Percentiles rank a stretch among this genome's conserved stretches.
phyloP scores from a whole-genome alignment of 768 basidiomycete genomes.

The Stropharia rugosoannulata region DNA sequence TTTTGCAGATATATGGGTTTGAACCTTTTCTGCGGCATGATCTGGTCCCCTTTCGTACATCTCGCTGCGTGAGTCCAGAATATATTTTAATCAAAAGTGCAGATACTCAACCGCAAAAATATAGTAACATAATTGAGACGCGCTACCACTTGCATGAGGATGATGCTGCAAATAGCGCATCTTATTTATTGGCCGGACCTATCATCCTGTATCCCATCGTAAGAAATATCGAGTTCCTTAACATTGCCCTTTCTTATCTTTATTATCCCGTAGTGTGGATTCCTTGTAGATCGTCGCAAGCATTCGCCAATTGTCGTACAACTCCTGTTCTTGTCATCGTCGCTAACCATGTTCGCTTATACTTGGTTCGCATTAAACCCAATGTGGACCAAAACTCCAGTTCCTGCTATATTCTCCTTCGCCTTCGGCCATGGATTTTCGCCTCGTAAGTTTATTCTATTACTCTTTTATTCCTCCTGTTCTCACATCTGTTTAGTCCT shows the following conservation, averaged over 20 bases:
- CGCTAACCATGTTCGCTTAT: constrained; percentile 60
- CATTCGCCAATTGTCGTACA: constrained; percentile 56
- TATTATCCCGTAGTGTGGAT: constrained; percentile 50
- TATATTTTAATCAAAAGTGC: not conserved
- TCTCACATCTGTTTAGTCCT: constrained; percentile 45
- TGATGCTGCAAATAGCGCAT: constrained; percentile 62
- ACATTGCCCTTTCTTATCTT: not conserved
- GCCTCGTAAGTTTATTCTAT: constrained; percentile 47
- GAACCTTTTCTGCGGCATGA: constrained; percentile 74
- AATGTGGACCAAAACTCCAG: constrained; percentile 50
- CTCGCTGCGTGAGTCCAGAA: constrained; percentile 58
- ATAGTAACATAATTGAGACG: constrained; percentile 70
- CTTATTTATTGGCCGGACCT: constrained; percentile 70
- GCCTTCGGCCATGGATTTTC: constrained; percentile 73
- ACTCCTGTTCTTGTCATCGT: constrained; percentile 57
- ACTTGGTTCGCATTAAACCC: constrained; percentile 67
- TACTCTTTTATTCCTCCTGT: not conserved
- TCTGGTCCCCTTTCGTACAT: constrained; percentile 80
- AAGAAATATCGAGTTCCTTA: constrained; percentile 19
- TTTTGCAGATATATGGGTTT: constrained; percentile 61
- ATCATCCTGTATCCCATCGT: constrained; percentile 71
- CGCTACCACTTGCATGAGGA: constrained; percentile 62
- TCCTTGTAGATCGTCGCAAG: constrained; percentile 59
- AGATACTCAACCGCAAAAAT: constrained; percentile 3
- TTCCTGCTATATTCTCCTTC: constrained; percentile 62